phyloP scores from a whole-genome alignment of 495 filamentous ascomycete species.

The Daldinia concentrica region DNA sequence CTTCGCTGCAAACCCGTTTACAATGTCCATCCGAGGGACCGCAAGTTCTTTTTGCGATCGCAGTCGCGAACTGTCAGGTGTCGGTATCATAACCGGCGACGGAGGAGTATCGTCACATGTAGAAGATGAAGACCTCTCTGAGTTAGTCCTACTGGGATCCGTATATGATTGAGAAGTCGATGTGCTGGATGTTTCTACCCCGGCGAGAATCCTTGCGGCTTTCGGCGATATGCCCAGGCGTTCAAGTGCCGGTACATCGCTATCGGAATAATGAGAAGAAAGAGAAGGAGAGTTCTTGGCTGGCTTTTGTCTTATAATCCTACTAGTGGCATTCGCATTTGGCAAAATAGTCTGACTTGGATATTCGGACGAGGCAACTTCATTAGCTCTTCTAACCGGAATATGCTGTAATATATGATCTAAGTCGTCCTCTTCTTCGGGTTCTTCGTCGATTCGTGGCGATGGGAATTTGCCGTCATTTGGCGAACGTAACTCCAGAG shows the following conservation, averaged over 20 bases:
- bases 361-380: slow-evolving; percentile 9
- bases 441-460: slow-evolving; percentile 38
- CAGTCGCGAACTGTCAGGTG: slow-evolving; percentile 58
- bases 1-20: too few species aligned
- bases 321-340: slow-evolving; percentile 10
- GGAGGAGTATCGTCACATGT: slow-evolving; percentile 55
- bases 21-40: neutral
- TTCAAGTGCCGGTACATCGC: slow-evolving; percentile 44
- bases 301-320: slow-evolving; percentile 18
- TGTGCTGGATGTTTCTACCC: slow-evolving; percentile 32
- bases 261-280: slow-evolving; percentile 44
- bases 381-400: slow-evolving; percentile 21
- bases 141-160: slow-evolving; percentile 45
- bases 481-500: slow-evolving; percentile 37
- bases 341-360: neutral
- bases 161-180: slow-evolving; percentile 43
- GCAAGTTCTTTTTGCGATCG: slow-evolving; percentile 52
- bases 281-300: slow-evolving; percentile 43
- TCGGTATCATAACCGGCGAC: slow-evolving; percentile 52
- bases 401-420: slow-evolving; percentile 35
- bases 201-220: slow-evolving; percentile 36
- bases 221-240: slow-evolving; percentile 45
- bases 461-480: slow-evolving; percentile 37
- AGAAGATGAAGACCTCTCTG: slow-evolving; percentile 59
- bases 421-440: slow-evolving; percentile 31